Conservation (phyloP, 345 rosid species). For the Rhodomyrtus tomentosa region DNA sequence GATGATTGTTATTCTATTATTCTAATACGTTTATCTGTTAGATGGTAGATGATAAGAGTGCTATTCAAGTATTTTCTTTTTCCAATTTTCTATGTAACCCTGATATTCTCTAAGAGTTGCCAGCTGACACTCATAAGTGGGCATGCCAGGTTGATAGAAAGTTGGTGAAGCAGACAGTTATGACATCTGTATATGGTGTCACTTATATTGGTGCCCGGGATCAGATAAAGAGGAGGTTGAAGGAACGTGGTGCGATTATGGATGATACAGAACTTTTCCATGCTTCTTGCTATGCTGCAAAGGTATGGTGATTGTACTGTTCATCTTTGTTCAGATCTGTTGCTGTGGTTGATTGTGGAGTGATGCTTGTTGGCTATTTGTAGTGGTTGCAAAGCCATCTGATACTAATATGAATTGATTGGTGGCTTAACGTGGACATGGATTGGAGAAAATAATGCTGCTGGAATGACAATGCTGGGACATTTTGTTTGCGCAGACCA, state of each 20-base stretch:
- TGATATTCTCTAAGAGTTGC: background rate
- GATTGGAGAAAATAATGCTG: background rate
- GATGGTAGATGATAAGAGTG: background rate
- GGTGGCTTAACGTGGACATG: background rate
- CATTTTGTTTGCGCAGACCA: constrained; percentile 37
- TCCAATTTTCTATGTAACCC: no score
- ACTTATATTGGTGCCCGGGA: constrained; percentile 94
- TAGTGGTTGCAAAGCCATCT: background rate
- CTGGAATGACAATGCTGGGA: background rate
- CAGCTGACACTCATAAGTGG: constrained; percentile 2
- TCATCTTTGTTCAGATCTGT: background rate
- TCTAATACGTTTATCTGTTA: background rate
- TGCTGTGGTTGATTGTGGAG: background rate
- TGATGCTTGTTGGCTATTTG: background rate
- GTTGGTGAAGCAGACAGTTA: constrained; percentile 98
- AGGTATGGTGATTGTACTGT: constrained; percentile 30
- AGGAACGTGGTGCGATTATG: constrained; percentile 57
- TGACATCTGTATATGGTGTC: constrained; percentile 99
- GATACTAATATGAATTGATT: background rate
- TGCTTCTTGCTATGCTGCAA: constrained; percentile 95
- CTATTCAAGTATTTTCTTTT: background rate
- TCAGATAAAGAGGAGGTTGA: constrained; percentile 85
- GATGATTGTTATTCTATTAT: background rate
- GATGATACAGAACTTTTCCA: constrained; percentile 51
- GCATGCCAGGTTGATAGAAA: constrained; percentile 81